phyloP scores from a whole-genome alignment of 257 asterid species.

The Paulownia fortunei region DNA sequence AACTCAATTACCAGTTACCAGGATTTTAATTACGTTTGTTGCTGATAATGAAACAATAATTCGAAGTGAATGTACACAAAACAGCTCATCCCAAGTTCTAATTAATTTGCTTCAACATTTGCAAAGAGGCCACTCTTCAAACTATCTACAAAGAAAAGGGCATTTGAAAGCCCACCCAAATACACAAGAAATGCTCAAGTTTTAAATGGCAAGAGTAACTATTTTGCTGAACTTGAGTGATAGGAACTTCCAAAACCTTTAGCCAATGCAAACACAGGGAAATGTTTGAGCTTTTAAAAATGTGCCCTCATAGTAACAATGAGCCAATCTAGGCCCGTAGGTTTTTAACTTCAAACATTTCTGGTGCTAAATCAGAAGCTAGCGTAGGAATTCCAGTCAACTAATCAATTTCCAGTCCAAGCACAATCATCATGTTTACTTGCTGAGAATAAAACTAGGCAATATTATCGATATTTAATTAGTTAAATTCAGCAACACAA shows the following conservation, averaged over 20 bases:
- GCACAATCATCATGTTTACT: background rate
- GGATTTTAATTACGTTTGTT: background rate
- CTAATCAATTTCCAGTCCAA: background rate
- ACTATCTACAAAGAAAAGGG: background rate
- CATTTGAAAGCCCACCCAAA: background rate
- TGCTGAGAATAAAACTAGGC: background rate
- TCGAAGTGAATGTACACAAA: background rate
- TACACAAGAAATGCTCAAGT: background rate
- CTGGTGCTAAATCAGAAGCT: background rate
- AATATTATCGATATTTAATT: background rate
- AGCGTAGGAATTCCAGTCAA: background rate
- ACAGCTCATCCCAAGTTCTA: background rate
- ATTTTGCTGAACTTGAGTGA: background rate
- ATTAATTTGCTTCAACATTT: background rate
- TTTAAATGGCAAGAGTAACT: background rate
- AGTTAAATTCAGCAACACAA: background rate
- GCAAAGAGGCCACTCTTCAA: too few relatives aligned
- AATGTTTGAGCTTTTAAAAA: background rate
- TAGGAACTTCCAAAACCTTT: background rate
- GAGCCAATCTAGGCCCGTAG: background rate
- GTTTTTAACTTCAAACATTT: background rate
- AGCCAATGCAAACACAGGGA: background rate
- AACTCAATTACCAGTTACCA: constrained; percentile 11
- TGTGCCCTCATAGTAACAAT: background rate
- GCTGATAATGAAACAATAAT: background rate